phyloP scores from a whole-genome alignment of 306 rosid species.

The Cercis canadensis region DNA sequence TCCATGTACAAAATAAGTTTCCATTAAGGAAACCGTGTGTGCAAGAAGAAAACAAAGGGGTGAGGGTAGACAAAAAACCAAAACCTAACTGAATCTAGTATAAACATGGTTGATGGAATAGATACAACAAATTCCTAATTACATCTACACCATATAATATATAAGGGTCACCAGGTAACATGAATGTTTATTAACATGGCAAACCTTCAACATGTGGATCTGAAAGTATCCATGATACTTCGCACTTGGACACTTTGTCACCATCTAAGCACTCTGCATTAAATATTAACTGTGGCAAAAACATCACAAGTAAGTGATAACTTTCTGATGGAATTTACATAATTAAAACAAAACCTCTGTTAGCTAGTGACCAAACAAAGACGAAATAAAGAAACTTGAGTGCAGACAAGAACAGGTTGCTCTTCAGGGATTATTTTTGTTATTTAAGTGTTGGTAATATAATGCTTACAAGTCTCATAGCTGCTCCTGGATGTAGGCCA shows the following conservation, averaged over 20 bases:
- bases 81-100: conserved; percentile 28
- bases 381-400: too few species aligned
- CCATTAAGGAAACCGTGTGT: conserved; percentile 30
- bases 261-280: conserved; percentile 26
- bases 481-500: conserved; percentile 75
- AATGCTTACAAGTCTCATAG: conserved; percentile 71
- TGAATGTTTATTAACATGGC: conserved; percentile 25
- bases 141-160: conserved; percentile 32
- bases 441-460: conserved; percentile 22
- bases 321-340: conserved; percentile 13
- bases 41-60: background rate
- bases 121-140: conserved; percentile 28
- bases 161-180: conserved; percentile 29
- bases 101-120: conserved; percentile 30
- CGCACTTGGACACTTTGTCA: conserved; percentile 1
- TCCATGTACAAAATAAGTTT: conserved; percentile 42
- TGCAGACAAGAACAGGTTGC: background rate
- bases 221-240: conserved; percentile 24
- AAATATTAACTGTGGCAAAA: conserved; percentile 24
- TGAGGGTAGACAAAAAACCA: background rate
- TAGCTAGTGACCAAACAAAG: background rate
- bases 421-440: background rate
- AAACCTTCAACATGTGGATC: conserved; percentile 15
- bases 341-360: background rate
- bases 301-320: background rate